phyloP scores from a whole-genome alignment of 75 land plant genomes.

The Pinus albicaulis region DNA sequence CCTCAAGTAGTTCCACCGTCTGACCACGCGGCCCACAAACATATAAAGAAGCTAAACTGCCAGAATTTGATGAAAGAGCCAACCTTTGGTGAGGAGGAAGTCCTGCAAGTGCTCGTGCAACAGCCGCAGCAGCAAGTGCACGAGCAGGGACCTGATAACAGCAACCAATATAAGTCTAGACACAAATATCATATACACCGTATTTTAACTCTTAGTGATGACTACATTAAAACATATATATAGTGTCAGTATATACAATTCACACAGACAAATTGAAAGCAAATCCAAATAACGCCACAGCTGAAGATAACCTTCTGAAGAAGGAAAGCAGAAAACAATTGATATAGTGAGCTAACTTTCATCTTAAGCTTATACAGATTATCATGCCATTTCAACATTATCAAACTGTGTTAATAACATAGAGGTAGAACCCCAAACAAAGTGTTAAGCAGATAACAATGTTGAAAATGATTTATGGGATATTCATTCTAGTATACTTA shows the following conservation, averaged over 20 bases:
- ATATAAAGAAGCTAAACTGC: constrained; percentile 72
- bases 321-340: not conserved
- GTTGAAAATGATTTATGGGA: not conserved
- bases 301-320: not conserved
- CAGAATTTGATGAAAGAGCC: constrained; percentile 63
- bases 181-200: not conserved
- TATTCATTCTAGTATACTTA: not conserved
- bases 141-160: constrained; percentile 79
- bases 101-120: constrained; percentile 85
- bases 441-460: not conserved
- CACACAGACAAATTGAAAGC: not conserved
- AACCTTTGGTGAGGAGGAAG: constrained; percentile 86
- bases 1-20: constrained; percentile 68
- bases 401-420: not conserved
- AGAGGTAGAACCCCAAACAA: not conserved
- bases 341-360: not conserved
- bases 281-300: not conserved
- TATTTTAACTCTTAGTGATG: not conserved
- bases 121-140: constrained; percentile 96
- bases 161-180: not conserved
- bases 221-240: not conserved
- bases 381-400: not conserved
- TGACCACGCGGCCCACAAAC: constrained; percentile 47
- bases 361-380: not conserved
- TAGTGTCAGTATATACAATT: not conserved